Evolutionary conservation across 2,329 filamentous ascomycete genomes (phyloP).

Genomic region (Verticillium alfalfae): DNA sequence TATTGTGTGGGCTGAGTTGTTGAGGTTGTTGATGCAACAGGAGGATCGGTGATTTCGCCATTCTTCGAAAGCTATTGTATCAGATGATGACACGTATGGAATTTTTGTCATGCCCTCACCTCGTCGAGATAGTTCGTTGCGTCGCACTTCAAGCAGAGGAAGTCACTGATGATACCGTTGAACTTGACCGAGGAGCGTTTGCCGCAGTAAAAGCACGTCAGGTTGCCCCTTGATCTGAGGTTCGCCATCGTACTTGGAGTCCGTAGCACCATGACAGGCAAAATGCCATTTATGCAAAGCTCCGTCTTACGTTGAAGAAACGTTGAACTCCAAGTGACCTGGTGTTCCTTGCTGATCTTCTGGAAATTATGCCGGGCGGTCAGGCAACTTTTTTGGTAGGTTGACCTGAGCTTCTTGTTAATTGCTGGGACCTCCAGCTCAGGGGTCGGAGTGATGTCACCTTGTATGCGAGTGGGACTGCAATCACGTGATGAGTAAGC

Average conservation of each 20-base stretch:
- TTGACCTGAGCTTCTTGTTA: neutral
- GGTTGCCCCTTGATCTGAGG: constrained; percentile 32
- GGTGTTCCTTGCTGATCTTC: constrained; percentile 2
- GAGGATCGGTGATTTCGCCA: constrained; percentile 86
- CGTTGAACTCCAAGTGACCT: neutral
- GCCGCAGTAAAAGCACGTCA: constrained; percentile 83
- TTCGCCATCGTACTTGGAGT: constrained; percentile 31
- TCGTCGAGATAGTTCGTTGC: constrained; percentile 86
- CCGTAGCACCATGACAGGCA: constrained; percentile 2
- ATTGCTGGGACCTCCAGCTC: neutral
- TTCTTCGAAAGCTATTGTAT: constrained; percentile 46
- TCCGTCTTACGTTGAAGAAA: constrained; percentile 5
- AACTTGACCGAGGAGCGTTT: constrained; percentile 56
- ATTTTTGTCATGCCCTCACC: constrained; percentile 39
- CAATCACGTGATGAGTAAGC: neutral
- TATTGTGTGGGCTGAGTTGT: constrained; percentile 38
- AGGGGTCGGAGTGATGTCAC: neutral
- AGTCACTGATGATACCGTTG: constrained; percentile 55
- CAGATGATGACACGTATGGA: neutral
- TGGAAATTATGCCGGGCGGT: constrained; percentile 29
- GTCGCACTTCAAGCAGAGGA: constrained; percentile 73
- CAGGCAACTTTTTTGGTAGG: constrained; percentile 1
- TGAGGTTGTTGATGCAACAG: constrained; percentile 51
- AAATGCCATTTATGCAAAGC: constrained; percentile 12
- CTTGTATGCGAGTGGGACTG: neutral